Conservation (phyloP, 2,329 filamentous ascomycete species). For the Phoma sp. region DNA sequence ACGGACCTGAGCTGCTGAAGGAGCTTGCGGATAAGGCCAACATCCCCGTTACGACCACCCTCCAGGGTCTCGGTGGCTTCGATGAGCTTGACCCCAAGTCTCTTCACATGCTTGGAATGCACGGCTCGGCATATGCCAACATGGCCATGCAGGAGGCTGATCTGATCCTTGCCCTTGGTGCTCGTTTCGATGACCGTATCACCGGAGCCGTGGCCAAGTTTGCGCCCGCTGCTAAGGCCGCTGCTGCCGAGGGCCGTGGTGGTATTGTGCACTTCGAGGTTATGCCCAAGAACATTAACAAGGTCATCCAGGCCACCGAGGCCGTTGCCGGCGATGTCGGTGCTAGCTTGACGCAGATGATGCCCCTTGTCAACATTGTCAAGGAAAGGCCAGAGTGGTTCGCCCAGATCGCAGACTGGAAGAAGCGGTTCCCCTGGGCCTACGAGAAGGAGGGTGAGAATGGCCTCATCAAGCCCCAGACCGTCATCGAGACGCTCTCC, state of each 20-base stretch:
- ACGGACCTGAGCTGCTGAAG: constrained; percentile 79
- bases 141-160: constrained; percentile 98
- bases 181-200: constrained; percentile 95
- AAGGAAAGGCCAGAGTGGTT: constrained; percentile 84
- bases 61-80: constrained; percentile 89
- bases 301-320: constrained; percentile 95
- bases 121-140: constrained; percentile 95
- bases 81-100: constrained; percentile 94
- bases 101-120: constrained; percentile 98
- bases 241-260: constrained; percentile 82
- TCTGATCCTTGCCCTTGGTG: constrained; percentile 91
- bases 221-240: constrained; percentile 83
- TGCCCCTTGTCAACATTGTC: constrained; percentile 72
- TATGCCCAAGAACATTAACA: constrained; percentile 99
- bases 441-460: constrained; percentile 79
- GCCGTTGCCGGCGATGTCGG: constrained; percentile 93
- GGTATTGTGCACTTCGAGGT: constrained; percentile 98
- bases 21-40: constrained; percentile 87
- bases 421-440: constrained; percentile 84
- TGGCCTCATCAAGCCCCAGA: constrained; percentile 91
- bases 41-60: constrained; percentile 94
- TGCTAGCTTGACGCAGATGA: constrained; percentile 74
- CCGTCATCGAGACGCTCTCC: constrained; percentile 88
- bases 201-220: constrained; percentile 83
- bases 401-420: constrained; percentile 86